Conservation (phyloP, 495 filamentous ascomycete species). For the Halenospora varia region DNA sequence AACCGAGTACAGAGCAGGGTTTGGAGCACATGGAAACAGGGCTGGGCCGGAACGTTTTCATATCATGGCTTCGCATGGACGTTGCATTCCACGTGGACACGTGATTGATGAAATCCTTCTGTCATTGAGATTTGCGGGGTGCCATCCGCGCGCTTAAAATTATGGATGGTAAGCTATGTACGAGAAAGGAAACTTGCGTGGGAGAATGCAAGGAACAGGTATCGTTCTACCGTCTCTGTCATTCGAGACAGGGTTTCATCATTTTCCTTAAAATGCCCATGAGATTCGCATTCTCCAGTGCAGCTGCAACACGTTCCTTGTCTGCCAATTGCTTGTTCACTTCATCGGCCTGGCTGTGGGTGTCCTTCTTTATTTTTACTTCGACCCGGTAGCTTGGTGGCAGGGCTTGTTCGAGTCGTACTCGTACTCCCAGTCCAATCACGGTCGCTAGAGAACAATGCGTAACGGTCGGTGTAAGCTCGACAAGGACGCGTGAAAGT, state of each 20-base stretch:
- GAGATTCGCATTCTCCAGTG: slow-evolving; percentile 87
- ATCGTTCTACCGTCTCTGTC: background rate
- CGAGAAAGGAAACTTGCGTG: background rate
- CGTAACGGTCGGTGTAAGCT: slow-evolving; percentile 95
- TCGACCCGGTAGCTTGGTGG: slow-evolving; percentile 92
- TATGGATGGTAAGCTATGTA: background rate
- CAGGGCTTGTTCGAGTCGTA: slow-evolving; percentile 83
- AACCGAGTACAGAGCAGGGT: background rate
- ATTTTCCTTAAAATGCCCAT: slow-evolving; percentile 88
- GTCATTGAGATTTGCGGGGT: too few species aligned
- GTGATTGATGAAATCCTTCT: too few species aligned
- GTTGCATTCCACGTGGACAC: background rate
- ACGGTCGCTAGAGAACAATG: slow-evolving; percentile 96
- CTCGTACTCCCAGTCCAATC: slow-evolving; percentile 90
- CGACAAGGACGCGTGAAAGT: slow-evolving; percentile 52
- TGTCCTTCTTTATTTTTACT: slow-evolving; percentile 90
- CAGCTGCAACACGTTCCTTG: slow-evolving; percentile 94
- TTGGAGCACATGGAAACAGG: slow-evolving; percentile 5
- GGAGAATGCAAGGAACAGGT: too few species aligned
- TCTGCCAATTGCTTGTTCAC: slow-evolving; percentile 95
- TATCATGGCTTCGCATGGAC: background rate
- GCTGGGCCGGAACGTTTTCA: background rate
- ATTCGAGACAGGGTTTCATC: slow-evolving; percentile 67
- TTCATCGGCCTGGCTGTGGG: slow-evolving; percentile 90
- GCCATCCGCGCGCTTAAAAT: background rate